These are phyloP conservation scores for Alectoria sarmentosa DNA, from an alignment of 495 filamentous ascomycete genomes.

Conservation along the genomic window DNA sequence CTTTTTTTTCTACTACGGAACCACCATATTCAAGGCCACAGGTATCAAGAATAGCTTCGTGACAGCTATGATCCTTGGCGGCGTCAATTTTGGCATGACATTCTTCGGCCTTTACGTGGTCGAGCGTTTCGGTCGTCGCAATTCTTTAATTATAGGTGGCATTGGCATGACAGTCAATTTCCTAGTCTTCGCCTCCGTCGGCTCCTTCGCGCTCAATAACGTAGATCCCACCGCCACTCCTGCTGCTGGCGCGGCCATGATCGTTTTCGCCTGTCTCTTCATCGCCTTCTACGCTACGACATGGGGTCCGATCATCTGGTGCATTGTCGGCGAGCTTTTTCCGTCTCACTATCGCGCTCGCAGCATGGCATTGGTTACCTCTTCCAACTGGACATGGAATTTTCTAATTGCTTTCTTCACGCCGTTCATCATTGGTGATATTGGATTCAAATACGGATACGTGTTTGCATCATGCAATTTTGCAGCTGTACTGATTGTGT, in stretches of 20 bases:
- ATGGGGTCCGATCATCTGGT: slow-evolving; percentile 76
- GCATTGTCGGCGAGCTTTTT: slow-evolving; percentile 77
- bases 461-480: slow-evolving; percentile 69
- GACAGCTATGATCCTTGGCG: slow-evolving; percentile 64
- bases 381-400: slow-evolving; percentile 83
- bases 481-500: slow-evolving; percentile 56
- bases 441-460: slow-evolving; percentile 71
- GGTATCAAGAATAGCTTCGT: slow-evolving; percentile 57
- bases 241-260: slow-evolving; percentile 43
- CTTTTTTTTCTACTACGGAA: slow-evolving; percentile 57
- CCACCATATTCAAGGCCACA: slow-evolving; percentile 57
- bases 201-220: slow-evolving; percentile 47
- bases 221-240: too few relatives aligned
- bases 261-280: slow-evolving; percentile 76
- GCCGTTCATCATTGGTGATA: slow-evolving; percentile 61
- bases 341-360: slow-evolving; percentile 70
- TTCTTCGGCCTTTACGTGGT: slow-evolving; percentile 63
- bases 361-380: slow-evolving; percentile 67
- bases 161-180: slow-evolving; percentile 65
- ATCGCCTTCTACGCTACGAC: slow-evolving; percentile 77
- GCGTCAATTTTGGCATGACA: slow-evolving; percentile 69
- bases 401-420: slow-evolving; percentile 80
- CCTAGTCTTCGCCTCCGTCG: slow-evolving; percentile 57
- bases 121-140: slow-evolving; percentile 62
- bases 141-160: slow-evolving; percentile 59